Evolutionary conservation across 306 rosid species (phyloP).

Genomic region (Cucurbita argyrosperma): DNA sequence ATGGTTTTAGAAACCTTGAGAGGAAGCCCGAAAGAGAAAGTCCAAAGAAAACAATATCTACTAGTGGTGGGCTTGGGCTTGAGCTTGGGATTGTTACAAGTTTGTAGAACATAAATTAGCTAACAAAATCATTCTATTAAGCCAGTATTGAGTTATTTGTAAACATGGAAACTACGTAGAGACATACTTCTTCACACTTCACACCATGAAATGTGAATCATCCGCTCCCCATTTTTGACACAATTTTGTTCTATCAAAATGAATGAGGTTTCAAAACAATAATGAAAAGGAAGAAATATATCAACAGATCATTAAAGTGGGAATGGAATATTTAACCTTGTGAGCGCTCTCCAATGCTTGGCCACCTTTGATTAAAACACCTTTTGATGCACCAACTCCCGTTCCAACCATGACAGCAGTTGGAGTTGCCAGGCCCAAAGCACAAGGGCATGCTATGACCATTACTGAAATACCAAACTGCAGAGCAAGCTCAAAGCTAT

Average conservation of each 20-base stretch:
- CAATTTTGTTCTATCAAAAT: no score
- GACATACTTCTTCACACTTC: no score
- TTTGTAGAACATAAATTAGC: background rate
- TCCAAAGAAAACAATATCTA: no score
- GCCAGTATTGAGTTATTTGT: background rate
- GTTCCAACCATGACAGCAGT: conserved; percentile 95
- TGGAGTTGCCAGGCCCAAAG: conserved; percentile 84
- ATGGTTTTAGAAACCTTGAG: no score
- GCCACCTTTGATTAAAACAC: conserved; percentile 84
- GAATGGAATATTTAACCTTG: conserved; percentile 31
- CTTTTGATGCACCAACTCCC: conserved; percentile 86
- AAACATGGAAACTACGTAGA: no score
- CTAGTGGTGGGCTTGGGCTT: no score
- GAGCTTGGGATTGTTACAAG: no score
- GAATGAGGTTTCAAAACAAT: background rate
- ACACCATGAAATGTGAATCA: no score
- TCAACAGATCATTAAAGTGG: background rate
- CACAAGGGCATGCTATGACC: conserved; percentile 96
- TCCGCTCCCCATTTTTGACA: no score
- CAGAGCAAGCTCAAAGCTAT: conserved; percentile 72
- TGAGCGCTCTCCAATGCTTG: conserved; percentile 76
- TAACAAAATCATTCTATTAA: background rate
- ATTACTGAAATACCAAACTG: conserved; percentile 78
- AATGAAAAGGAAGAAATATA: background rate
- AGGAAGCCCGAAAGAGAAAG: no score